These are phyloP conservation scores for Auricularia auricula-judae DNA, from an alignment of 768 basidiomycete species.

Conservation along the genomic window DNA sequence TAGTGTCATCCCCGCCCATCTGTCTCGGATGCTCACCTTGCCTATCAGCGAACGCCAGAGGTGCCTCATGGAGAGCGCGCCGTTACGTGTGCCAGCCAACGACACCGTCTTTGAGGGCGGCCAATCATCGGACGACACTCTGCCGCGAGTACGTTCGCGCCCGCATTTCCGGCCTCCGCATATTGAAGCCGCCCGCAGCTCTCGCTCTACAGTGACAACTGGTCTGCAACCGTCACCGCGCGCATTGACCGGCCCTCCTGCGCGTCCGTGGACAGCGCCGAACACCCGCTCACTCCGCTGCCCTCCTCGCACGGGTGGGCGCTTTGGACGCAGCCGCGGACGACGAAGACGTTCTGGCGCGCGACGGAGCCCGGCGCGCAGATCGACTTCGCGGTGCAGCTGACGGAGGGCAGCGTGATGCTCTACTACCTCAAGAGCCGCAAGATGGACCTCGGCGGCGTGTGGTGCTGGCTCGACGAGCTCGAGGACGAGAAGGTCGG, in stretches of 20 bases:
- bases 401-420: background rate
- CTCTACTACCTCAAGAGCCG: constrained; percentile 4
- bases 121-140: background rate
- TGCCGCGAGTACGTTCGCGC: background rate
- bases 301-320: constrained; percentile 1
- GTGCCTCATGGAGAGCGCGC: background rate
- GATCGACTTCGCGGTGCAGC: background rate
- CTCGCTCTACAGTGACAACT: background rate
- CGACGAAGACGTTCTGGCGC: constrained; percentile 1
- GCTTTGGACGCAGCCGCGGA: constrained; percentile 1
- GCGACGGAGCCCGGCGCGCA: constrained; percentile 2
- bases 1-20: background rate
- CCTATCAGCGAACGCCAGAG: background rate
- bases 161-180: background rate
- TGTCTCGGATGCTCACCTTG: background rate
- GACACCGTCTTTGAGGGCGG: background rate
- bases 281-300: background rate
- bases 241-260: background rate
- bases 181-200: background rate
- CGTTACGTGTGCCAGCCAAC: background rate
- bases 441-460: constrained; percentile 1
- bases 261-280: background rate
- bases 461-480: background rate
- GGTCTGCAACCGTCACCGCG: background rate
- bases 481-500: background rate